Conservation (phyloP, 805 yeast species). For the Wickerhamiella nectarea region DNA sequence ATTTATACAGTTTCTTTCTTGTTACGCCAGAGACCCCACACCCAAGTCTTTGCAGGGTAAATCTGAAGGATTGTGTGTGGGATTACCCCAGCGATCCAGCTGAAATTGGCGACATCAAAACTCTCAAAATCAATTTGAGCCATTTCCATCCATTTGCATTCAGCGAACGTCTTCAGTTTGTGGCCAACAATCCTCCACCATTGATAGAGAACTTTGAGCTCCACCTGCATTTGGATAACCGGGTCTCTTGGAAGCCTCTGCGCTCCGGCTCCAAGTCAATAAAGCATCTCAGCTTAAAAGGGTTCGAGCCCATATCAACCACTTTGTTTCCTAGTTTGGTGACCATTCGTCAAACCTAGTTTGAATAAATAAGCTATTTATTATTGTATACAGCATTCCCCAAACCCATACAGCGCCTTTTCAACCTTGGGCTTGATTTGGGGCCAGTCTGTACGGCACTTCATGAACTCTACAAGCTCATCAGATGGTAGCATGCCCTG, state of each 20-base stretch:
- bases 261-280: slow-evolving; percentile 5
- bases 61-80: slow-evolving; percentile 13
- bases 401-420: slow-evolving; percentile 87
- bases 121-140: slow-evolving; percentile 2
- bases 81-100: slow-evolving; percentile 10
- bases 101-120: slow-evolving; percentile 6
- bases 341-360: background rate
- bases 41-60: background rate
- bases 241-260: slow-evolving; percentile 12
- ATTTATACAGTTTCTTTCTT: slow-evolving; percentile 12
- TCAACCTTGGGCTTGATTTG: slow-evolving; percentile 67
- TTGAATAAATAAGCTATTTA: too few relatives aligned
- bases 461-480: slow-evolving; percentile 86
- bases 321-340: background rate
- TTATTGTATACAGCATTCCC: slow-evolving; percentile 27
- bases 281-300: slow-evolving; percentile 5
- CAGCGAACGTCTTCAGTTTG: slow-evolving; percentile 11
- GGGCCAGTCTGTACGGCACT: slow-evolving; percentile 78
- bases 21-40: slow-evolving; percentile 8
- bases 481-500: slow-evolving; percentile 85
- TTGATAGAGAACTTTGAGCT: slow-evolving; percentile 3
- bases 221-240: slow-evolving; percentile 6
- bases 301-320: slow-evolving; percentile 1
- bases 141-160: slow-evolving; percentile 7
- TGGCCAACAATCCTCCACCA: slow-evolving; percentile 7